Evolutionary conservation across 1,139 yeast species (phyloP).

Genomic region (Lizanozyma gosingica): DNA sequence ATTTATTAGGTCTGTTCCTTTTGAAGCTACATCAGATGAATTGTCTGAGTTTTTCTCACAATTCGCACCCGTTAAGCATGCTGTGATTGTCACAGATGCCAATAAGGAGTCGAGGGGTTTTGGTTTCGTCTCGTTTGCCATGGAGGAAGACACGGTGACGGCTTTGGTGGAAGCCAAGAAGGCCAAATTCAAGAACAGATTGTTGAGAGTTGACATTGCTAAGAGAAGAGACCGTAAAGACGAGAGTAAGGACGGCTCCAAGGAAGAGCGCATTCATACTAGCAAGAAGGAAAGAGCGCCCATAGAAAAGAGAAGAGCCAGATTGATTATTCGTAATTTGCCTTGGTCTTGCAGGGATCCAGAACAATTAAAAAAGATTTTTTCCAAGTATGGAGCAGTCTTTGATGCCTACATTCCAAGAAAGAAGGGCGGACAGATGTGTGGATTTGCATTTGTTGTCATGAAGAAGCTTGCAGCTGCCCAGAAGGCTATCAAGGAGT

Average conservation of each 20-base stretch:
- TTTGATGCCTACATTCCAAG: slow-evolving; percentile 86
- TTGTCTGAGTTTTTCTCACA: slow-evolving; percentile 79
- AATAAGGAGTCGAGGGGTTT: slow-evolving; percentile 79
- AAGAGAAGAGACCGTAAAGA: slow-evolving; percentile 80
- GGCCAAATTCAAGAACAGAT: slow-evolving; percentile 54
- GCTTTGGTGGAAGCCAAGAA: slow-evolving; percentile 64
- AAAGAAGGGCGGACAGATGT: slow-evolving; percentile 80
- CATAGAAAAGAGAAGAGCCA: slow-evolving; percentile 62
- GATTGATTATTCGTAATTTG: slow-evolving; percentile 80
- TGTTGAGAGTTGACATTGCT: slow-evolving; percentile 78
- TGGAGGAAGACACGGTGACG: slow-evolving; percentile 73
- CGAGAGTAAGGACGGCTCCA: slow-evolving; percentile 11
- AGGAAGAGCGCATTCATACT: slow-evolving; percentile 11
- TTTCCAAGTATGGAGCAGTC: slow-evolving; percentile 76
- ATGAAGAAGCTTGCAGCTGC: slow-evolving; percentile 81
- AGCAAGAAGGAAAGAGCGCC: slow-evolving; percentile 19
- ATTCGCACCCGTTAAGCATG: slow-evolving; percentile 92
- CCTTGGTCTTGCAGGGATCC: slow-evolving; percentile 94
- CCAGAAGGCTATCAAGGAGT: slow-evolving; percentile 67
- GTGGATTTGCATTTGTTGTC: slow-evolving; percentile 92
- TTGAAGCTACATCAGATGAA: slow-evolving; percentile 72
- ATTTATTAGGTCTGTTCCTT: slow-evolving; percentile 79
- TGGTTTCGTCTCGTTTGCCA: slow-evolving; percentile 88
- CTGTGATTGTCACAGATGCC: slow-evolving; percentile 78
- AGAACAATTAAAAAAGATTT: slow-evolving; percentile 57